These are phyloP conservation scores for Pseudozyma sp. DNA, from an alignment of 1,284 basidiomycete genomes.

Conservation along the genomic window DNA sequence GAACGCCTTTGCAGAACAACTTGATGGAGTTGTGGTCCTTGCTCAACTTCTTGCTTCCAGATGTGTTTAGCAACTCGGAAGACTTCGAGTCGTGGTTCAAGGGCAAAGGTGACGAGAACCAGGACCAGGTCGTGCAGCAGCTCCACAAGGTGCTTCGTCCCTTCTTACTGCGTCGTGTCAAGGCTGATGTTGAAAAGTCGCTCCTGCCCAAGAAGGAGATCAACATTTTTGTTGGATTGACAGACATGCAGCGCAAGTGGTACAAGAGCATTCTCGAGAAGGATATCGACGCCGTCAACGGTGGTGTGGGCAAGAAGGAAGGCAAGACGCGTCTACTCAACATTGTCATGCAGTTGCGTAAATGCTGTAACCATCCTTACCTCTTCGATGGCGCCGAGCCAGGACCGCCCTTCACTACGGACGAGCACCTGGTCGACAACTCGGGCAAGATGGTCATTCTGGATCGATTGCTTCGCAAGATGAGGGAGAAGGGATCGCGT, in stretches of 20 bases:
- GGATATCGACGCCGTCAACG: conserved; percentile 97
- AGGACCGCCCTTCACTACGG: conserved; percentile 97
- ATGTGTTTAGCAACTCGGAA: conserved; percentile 71
- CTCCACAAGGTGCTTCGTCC: conserved; percentile 96
- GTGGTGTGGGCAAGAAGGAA: conserved; percentile 81
- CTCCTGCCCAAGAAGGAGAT: conserved; percentile 98
- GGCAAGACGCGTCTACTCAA: conserved; percentile 98
- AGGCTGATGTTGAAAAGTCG: conserved; percentile 96
- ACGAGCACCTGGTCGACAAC: conserved; percentile 94
- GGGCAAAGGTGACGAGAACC: conserved; percentile 72
- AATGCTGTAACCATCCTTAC: conserved; percentile 75
- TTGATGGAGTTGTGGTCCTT: conserved; percentile 96
- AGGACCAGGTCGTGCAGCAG: conserved; percentile 89
- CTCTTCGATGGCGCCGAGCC: conserved; percentile 77
- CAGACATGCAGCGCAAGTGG: conserved; percentile 99
- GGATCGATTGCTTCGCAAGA: conserved; percentile 84
- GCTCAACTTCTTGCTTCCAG: conserved; percentile 79
- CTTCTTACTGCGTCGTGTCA: conserved; percentile 93
- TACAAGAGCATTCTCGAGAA: conserved; percentile 83
- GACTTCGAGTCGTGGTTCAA: conserved; percentile 84
- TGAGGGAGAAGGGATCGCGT: conserved; percentile 93
- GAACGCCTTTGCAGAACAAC: conserved; percentile 97
- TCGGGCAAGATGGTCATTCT: conserved; percentile 98
- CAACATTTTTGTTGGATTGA: conserved; percentile 97
- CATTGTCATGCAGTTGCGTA: conserved; percentile 95